Base-by-base conservation (phyloP, 345 rosid genomes). In the Ricinus communis region DNA sequence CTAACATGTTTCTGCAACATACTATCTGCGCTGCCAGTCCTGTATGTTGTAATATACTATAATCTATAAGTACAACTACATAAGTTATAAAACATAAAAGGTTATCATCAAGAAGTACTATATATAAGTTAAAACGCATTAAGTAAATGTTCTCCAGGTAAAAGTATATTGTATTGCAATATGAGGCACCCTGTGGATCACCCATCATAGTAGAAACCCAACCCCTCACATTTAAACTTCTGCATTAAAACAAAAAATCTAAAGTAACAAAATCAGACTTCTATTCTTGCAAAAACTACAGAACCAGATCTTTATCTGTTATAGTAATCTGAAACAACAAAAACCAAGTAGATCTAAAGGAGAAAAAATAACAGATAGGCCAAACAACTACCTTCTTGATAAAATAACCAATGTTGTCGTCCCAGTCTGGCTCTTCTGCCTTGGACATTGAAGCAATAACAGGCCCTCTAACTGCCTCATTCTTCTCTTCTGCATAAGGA, bases 321-420 rank as follows among this genome's bases (percentile, higher is more conserved):
- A 13, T 8, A 36, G 13, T 52, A 15, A 52, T 53, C 8, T 50
- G 52, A 59, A n/a, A 12, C 22, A 47, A 43, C 36, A 57, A 36
- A 33, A 59, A 21, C 36, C 19, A 38, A 38, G 67, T 33, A 33
- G 51, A 73, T 73, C 62, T 8, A n/a, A 15, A 47, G 4, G 11
- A 11, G 15, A 33, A 33, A 55, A 6, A 49, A 18, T 3, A 62
- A 33, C 11, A 40, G 16, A 58, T 19, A 58, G 19, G 6, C 21
- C 30, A 30, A 40, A 3, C 3, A 54, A 49, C 77, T 80, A 93
- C 98, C 96, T 93, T 91, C 72, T 87, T 91, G 65, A 87, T 87
- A 64, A 96, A 96, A 78, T 96, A 91, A 5, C 79, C 88, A 67
- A 96, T 82, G 73, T 83, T 84, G 65, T 88, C 85, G 21, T 90